Conservation (phyloP, 2,329 filamentous ascomycete species). For the Ophiosphaerella korrae region DNA sequence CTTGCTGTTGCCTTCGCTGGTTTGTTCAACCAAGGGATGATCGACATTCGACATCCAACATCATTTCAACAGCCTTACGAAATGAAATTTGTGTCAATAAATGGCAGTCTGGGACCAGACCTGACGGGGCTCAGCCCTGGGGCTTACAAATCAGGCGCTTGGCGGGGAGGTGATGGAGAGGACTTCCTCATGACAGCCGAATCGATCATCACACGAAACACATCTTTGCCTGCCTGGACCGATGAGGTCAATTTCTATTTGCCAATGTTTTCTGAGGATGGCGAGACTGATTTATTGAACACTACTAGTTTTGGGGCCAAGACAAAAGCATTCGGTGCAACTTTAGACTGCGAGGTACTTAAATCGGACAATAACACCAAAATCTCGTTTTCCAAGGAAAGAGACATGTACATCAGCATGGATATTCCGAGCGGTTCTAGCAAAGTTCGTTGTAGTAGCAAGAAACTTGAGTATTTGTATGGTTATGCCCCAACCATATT, state of each 20-base stretch:
- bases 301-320: constrained; percentile 19
- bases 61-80: constrained; percentile 18
- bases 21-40: constrained; percentile 53
- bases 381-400: neutral
- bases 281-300: constrained; percentile 2
- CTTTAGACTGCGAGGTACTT: constrained; percentile 42
- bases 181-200: constrained; percentile 52
- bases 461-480: no score
- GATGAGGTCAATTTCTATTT: constrained; percentile 55
- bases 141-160: constrained; percentile 22
- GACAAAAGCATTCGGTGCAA: constrained; percentile 44
- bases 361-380: constrained; percentile 6
- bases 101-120: constrained; percentile 33
- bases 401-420: no score
- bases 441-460: neutral
- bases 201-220: constrained; percentile 54
- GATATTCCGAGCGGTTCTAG: no score
- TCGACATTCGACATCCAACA: constrained; percentile 9
- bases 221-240: constrained; percentile 58
- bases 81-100: constrained; percentile 27
- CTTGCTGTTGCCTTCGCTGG: constrained; percentile 59
- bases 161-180: constrained; percentile 24
- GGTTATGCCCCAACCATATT: no score
- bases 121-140: neutral
- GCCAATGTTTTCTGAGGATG: constrained; percentile 41